Evolutionary conservation across 176 grass and related monocot species (phyloP).

Genomic region (Paspalum notatum): DNA sequence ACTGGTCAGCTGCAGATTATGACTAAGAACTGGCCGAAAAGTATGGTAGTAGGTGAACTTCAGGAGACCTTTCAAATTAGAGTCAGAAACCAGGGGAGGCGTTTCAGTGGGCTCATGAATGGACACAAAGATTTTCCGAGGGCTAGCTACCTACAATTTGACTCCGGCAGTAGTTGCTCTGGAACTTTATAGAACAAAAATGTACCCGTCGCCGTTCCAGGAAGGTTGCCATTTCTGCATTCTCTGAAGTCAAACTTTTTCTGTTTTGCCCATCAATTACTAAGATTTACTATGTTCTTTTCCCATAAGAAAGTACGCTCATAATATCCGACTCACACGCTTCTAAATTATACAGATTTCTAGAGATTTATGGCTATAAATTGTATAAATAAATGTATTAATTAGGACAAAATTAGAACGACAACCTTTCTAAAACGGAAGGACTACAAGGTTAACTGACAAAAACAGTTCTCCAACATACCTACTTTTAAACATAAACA

Average conservation of each 20-base stretch:
- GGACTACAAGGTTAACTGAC: background rate
- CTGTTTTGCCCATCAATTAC: too few species aligned
- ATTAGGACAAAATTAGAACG: too few species aligned
- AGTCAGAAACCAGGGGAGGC: conserved; percentile 47
- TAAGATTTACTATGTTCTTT: too few species aligned
- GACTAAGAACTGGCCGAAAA: conserved; percentile 13
- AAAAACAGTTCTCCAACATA: conserved; percentile 3
- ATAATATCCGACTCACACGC: too few species aligned
- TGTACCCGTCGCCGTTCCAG: too few species aligned
- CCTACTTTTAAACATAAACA: background rate
- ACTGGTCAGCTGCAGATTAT: background rate
- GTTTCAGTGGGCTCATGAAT: conserved; percentile 11
- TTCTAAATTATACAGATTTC: too few species aligned
- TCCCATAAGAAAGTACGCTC: too few species aligned
- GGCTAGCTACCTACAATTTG: conserved; percentile 5
- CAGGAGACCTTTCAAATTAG: background rate
- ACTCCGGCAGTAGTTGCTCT: background rate
- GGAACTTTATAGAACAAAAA: background rate
- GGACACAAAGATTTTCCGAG: background rate
- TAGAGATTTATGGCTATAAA: too few species aligned
- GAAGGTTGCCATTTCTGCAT: too few species aligned
- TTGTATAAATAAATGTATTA: too few species aligned
- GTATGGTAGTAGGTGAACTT: conserved; percentile 35
- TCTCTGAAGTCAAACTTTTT: too few species aligned
- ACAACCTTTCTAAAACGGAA: too few species aligned